Evolutionary conservation across 2,329 filamentous ascomycete species (phyloP), one percentile per base, ranked within the genome.

Genomic region (Cordyceps cateniannulata): DNA sequence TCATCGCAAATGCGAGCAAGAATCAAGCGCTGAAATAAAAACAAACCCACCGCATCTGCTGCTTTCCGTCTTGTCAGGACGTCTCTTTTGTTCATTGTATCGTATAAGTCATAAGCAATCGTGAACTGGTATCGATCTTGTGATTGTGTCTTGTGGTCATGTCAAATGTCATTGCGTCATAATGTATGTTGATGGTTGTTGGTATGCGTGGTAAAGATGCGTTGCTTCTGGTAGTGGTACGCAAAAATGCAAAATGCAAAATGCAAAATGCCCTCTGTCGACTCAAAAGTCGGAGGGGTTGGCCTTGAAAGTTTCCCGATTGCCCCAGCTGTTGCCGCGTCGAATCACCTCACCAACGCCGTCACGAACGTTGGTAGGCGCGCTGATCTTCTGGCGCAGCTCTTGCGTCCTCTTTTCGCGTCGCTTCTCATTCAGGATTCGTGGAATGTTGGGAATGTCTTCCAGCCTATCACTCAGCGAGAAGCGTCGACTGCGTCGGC

Each of bases 331-430:
- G 14, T 65, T 66, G 45, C 73, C 77, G 40, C 76, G 73, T 54
- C 79, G 75, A 50, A 85, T 79, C 52, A 85, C 78, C 32, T 85
- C 83, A 16, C 78, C 81, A 3, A 85, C 80, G 3, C 82, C 82
- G 64, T 85, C 83, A 27, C 82, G 74, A 22, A 85, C 82, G 66
- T 84, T 81, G 25, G 73, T 77, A 0, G 85, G 85, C 5, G 77
- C 79, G 62, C 83, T 85, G 49, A 88, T 88, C 70, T 79, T 86
- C 64, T 80, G 75, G 8, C 85, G 77, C 58, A 88, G 74, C 67
- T 84, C 83, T 62, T 81, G 77, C 24, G 79, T 81, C 56, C 85
- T 75, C 72, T 83, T 85, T 71, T 85, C 82, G 25, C 83, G 77
- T 56, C 81, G 76, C 64, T 77, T 78, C 66, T 88, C 85, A 67